Evolutionary conservation across 129 eudicot genomes (phyloP).

Genomic region (Ambrosia artemisiifolia): DNA sequence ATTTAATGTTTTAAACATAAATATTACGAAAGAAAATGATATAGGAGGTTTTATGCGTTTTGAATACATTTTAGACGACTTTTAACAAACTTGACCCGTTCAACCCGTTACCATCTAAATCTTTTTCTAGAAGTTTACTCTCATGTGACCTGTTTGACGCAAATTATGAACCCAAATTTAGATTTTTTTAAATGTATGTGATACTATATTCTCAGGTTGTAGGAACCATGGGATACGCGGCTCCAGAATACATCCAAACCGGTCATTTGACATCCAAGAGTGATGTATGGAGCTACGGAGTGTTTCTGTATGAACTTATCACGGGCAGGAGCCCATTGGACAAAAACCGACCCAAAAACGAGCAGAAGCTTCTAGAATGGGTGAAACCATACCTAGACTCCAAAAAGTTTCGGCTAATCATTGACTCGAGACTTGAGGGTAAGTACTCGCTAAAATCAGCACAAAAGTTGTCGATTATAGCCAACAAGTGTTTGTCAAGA

Average conservation of each 20-base stretch:
- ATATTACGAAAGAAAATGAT: neutral
- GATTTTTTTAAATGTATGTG: neutral
- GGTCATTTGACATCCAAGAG: conserved; percentile 65
- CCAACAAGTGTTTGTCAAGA: conserved; percentile 66
- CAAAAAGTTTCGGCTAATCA: conserved; percentile 59
- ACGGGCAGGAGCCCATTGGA: conserved; percentile 77
- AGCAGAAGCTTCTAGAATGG: conserved; percentile 87
- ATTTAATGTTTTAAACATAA: neutral
- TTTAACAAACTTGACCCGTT: neutral
- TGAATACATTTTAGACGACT: neutral
- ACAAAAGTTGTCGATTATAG: conserved; percentile 60
- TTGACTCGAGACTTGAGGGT: conserved; percentile 74
- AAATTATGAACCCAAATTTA: neutral
- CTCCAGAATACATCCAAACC: conserved; percentile 75
- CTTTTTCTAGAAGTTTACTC: neutral
- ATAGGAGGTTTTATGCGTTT: no score
- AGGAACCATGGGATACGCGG: conserved; percentile 80
- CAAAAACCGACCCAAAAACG: conserved; percentile 58
- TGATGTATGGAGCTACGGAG: conserved; percentile 81
- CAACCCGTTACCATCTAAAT: neutral
- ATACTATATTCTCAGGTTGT: conserved; percentile 43
- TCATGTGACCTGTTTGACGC: neutral
- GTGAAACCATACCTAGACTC: conserved; percentile 69
- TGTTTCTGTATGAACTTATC: conserved; percentile 74
- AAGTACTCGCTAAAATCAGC: conserved; percentile 54